phyloP scores from a whole-genome alignment of 495 filamentous ascomycete species.

The Lasiosphaeria ovina region DNA sequence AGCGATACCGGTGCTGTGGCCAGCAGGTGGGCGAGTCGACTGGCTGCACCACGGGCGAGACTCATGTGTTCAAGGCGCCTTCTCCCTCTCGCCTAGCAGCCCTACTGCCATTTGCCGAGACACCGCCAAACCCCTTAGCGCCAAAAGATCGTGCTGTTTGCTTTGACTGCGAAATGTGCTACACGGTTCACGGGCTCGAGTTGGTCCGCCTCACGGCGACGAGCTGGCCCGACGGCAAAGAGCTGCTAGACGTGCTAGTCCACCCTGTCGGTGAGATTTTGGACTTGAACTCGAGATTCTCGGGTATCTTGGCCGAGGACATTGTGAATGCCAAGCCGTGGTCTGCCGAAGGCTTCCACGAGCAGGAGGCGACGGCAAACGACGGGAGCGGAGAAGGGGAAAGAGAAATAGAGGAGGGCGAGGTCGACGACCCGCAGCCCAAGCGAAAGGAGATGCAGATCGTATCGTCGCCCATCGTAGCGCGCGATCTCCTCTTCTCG shows the following conservation, averaged over 20 bases:
- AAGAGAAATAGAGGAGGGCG: neutral
- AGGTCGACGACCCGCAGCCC: slow-evolving; percentile 4
- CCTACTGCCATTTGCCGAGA: slow-evolving; percentile 74
- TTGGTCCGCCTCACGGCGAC: slow-evolving; percentile 84
- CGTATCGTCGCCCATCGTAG: slow-evolving; percentile 66
- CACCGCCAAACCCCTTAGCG: slow-evolving; percentile 58
- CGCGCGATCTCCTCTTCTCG: slow-evolving; percentile 69
- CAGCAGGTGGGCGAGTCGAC: slow-evolving; percentile 62
- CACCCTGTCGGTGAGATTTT: slow-evolving; percentile 78
- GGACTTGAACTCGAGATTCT: slow-evolving; percentile 88
- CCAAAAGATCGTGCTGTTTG: slow-evolving; percentile 55
- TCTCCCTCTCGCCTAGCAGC: slow-evolving; percentile 72
- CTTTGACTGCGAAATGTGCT: slow-evolving; percentile 98
- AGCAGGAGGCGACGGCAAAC: neutral
- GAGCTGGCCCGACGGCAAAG: slow-evolving; percentile 75
- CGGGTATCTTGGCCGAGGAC: slow-evolving; percentile 75
- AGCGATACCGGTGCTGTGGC: slow-evolving; percentile 75
- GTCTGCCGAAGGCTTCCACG: slow-evolving; percentile 22
- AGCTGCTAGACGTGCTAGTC: slow-evolving; percentile 81
- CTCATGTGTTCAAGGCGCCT: slow-evolving; percentile 86
- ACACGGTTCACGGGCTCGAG: slow-evolving; percentile 82
- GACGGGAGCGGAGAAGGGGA: neutral
- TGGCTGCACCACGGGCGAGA: slow-evolving; percentile 67
- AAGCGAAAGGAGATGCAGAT: slow-evolving; percentile 53
- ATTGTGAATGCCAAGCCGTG: slow-evolving; percentile 66